A percentile compares a stretch with the other conserved stretches of the same genome.
Conservation (phyloP, 345 rosid genomes). For the Brassica napus region Da-Ae NC_063435.1:29074001-29074500, state of each 20-base stretch:
- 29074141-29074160: too few species aligned
- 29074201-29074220: conserved; percentile 21
- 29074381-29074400: conserved; percentile 99
- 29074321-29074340: conserved; percentile 46
- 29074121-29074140: too few species aligned
- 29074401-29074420: conserved; percentile 91
- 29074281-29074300: conserved; percentile 43
- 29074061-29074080: too few species aligned
- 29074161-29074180: neutral
- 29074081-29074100: too few species aligned
- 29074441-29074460: conserved; percentile 81
- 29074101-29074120: too few species aligned
- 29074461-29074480: conserved; percentile 78
- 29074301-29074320: conserved; percentile 94
- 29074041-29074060: too few species aligned
- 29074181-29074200: neutral
- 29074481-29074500: conserved; percentile 95
- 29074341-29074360: conserved; percentile 85
- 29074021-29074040: too few species aligned
- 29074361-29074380: conserved; percentile 88
- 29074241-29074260: conserved; percentile 7
- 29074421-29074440: conserved; percentile 87
- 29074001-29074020: too few species aligned
- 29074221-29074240: neutral
- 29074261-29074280: neutral